Evolutionary conservation across 192 early-diverging fungal genomes (phyloP), one percentile per base, ranked within the genome.

Genomic region (Chytriomyces confervae): DNA sequence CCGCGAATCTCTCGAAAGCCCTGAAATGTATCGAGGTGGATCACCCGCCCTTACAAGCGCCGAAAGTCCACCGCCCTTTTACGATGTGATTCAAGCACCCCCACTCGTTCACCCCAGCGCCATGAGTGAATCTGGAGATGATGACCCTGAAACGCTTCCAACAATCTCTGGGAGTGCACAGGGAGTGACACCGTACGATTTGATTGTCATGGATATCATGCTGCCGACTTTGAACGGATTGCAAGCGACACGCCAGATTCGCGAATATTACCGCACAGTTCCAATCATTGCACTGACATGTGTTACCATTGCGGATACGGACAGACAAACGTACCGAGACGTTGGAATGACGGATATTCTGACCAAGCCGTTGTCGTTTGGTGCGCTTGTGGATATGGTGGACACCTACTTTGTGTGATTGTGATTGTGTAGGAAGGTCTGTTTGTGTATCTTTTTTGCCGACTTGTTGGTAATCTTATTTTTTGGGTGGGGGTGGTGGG

Each of bases 141-240:
- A 57, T 13, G 53, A 20, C 53, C 13, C 53, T 36, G 36, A 36
- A 36, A 36, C 53, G 16, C 53, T 13, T 13, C 53, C 53, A 13
- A 20, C 20, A 20, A 13, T 20, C 53, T 13, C 53, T 57, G 53
- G 16, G 11, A 36, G 60, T 53, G 23, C 29, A 36, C 36, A 36
- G 48, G 20, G 53, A 5, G 10, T 60, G 11, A 60, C 20, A 9
- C 70, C 70, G 6, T 72, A 72, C 24, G 24, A 61, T 36, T 43
- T 72, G 49, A 72, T 72, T 36, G 53, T 72, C 9, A 72, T 72
- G 70, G 70, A 72, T 43, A 72, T 72, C 43, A 74, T 74, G 57
- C 61, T 74, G 11, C 72, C 72, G 50, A 48, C 8, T 20, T 43
- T 74, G 72, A 74, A 74, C 46, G 72, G 72, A 7, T 46, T 74